phyloP scores from a whole-genome alignment of 768 basidiomycete genomes.

The Russula ochroleuca region DNA sequence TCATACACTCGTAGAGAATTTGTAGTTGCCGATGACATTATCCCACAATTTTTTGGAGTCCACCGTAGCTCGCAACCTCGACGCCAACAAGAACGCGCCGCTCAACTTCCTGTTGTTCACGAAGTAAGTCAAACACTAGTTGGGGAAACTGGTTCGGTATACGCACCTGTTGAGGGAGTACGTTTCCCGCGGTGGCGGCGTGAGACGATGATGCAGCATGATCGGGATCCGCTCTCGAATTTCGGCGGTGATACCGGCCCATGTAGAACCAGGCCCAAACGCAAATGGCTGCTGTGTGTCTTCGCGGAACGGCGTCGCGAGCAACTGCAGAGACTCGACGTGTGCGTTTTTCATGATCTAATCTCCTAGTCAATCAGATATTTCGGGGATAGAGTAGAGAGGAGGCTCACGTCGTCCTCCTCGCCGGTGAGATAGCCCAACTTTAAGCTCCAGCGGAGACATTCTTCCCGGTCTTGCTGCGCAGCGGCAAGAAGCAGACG shows the following conservation, averaged over 20 bases:
- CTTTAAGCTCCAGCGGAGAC: constrained; percentile 67
- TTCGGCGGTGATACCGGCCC: constrained; percentile 67
- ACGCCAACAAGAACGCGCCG: constrained; percentile 74
- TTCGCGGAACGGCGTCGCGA: constrained; percentile 79
- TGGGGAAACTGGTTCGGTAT: no score
- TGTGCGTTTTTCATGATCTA: constrained; percentile 87
- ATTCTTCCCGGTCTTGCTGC: constrained; percentile 57
- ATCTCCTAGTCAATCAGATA: background rate
- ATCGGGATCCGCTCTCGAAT: constrained; percentile 82
- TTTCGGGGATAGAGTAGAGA: background rate
- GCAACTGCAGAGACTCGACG: constrained; percentile 72
- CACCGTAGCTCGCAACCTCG: constrained; percentile 67
- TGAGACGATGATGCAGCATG: constrained; percentile 84
- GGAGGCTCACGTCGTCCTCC: constrained; percentile 64
- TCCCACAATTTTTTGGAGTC: constrained; percentile 78
- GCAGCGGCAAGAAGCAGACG: constrained; percentile 79
- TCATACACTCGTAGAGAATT: constrained; percentile 29
- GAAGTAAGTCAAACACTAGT: background rate
- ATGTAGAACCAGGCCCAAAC: constrained; percentile 64
- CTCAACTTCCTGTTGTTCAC: constrained; percentile 60
- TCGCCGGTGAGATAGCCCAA: constrained; percentile 88
- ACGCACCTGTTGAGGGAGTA: constrained; percentile 86
- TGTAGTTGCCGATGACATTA: constrained; percentile 46
- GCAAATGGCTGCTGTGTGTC: constrained; percentile 64
- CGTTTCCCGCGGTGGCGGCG: constrained; percentile 91